phyloP scores from a whole-genome alignment of 768 basidiomycete species.

The Gymnopilus junonius region DNA sequence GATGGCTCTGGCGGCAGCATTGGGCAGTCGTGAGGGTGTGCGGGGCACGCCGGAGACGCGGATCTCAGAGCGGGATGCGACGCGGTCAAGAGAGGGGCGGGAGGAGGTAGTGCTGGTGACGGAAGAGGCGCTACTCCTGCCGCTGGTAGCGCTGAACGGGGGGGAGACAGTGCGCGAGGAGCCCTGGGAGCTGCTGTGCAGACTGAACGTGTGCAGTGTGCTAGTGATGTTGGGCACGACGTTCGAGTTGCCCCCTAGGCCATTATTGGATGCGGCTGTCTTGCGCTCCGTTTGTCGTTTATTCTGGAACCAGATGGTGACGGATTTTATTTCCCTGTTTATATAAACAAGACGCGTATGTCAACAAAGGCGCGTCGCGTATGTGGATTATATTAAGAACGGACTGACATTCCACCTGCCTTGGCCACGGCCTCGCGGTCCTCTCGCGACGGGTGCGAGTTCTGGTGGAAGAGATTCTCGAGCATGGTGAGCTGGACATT shows the following conservation, averaged over 20 bases:
- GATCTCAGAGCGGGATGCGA: constrained; percentile 60
- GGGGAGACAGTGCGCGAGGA: constrained; percentile 22
- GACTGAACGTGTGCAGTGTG: constrained; percentile 31
- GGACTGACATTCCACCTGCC: constrained; percentile 65
- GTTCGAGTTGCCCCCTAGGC: constrained; percentile 20
- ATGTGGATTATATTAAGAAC: constrained; percentile 8
- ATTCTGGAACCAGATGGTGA: constrained; percentile 88
- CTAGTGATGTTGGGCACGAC: constrained; percentile 36
- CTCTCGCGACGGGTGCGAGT: constrained; percentile 76
- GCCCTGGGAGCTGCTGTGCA: constrained; percentile 23
- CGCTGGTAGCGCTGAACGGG: constrained; percentile 30
- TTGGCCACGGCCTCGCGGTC: constrained; percentile 68
- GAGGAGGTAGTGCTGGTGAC: too few relatives aligned
- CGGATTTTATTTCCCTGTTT: constrained; percentile 65
- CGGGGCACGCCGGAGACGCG: constrained; percentile 39
- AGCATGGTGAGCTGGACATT: constrained; percentile 71
- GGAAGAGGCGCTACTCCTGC: constrained; percentile 21
- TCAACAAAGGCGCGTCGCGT: constrained; percentile 9
- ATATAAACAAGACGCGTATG: background rate
- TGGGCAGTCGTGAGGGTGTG: constrained; percentile 42
- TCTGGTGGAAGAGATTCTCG: constrained; percentile 73
- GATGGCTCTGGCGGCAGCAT: constrained; percentile 41
- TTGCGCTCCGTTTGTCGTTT: constrained; percentile 74
- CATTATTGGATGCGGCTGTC: constrained; percentile 38
- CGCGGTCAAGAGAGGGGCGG: constrained; percentile 59